phyloP scores from a whole-genome alignment of 2,329 filamentous ascomycete species.

The Penicillium nordicum region DNA sequence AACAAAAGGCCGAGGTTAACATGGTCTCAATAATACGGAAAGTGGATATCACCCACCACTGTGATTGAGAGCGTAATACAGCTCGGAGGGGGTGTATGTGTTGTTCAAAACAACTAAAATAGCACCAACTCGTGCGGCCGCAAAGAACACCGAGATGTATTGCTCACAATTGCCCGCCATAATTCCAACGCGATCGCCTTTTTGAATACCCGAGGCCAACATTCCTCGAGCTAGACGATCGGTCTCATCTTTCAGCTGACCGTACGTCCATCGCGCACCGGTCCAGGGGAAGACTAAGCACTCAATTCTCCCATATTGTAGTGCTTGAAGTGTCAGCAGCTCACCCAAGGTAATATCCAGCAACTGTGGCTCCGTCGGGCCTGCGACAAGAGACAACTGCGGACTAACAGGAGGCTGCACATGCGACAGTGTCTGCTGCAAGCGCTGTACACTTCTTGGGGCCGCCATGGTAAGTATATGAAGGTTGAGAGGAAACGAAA shows the following conservation, averaged over 20 bases:
- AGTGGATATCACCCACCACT: conserved; percentile 51
- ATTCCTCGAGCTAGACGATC: conserved; percentile 63
- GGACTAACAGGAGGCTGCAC: conserved; percentile 17
- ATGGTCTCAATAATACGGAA: background rate
- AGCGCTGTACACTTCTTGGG: conserved; percentile 25
- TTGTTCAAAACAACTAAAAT: conserved; percentile 77
- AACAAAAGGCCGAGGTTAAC: background rate
- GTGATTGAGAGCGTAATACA: conserved; percentile 67
- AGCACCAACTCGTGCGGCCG: conserved; percentile 62
- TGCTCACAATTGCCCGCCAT: conserved; percentile 65
- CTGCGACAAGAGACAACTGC: conserved; percentile 59
- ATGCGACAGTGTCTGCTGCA: conserved; percentile 33
- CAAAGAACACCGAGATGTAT: conserved; percentile 67
- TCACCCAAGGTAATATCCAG: conserved; percentile 70
- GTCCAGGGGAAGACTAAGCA: conserved; percentile 74
- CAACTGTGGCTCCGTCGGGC: conserved; percentile 65
- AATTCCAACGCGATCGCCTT: conserved; percentile 68
- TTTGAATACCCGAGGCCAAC: conserved; percentile 62
- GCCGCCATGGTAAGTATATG: conserved; percentile 21
- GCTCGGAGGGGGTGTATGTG: conserved; percentile 72
- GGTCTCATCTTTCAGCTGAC: conserved; percentile 61
- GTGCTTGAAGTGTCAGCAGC: conserved; percentile 67
- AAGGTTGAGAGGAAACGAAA: background rate
- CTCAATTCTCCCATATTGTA: conserved; percentile 62
- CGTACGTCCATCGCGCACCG: conserved; percentile 68